A percentile compares a stretch with the other conserved stretches of the same genome.
Evolutionary conservation across 257 asterid genomes (phyloP).

Genomic region (Euphrasia confusa): DNA sequence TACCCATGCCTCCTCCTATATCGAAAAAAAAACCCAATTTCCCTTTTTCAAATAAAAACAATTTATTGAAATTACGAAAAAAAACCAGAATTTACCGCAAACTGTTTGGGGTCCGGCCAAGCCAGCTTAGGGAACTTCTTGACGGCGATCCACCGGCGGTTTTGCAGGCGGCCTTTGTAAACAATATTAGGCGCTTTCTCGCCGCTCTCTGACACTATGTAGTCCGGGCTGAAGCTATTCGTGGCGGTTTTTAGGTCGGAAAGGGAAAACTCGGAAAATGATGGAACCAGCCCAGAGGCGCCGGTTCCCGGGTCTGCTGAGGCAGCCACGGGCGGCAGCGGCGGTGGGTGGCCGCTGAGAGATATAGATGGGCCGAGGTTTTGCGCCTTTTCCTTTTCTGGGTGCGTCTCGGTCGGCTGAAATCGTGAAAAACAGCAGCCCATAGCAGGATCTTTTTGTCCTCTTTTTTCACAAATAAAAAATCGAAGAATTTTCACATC

Average conservation of each 20-base stretch:
- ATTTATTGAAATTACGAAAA: background rate
- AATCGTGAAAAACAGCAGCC: conserved; percentile 51
- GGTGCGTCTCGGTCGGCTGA: conserved; percentile 35
- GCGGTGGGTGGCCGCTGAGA: conserved; percentile 14
- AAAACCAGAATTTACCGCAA: conserved; percentile 42
- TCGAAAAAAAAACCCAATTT: background rate
- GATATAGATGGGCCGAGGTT: conserved; percentile 22
- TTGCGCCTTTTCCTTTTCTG: conserved; percentile 38
- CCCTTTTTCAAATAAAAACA: background rate
- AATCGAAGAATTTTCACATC: conserved; percentile 17
- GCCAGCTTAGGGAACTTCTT: conserved; percentile 59
- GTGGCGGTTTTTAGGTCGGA: conserved; percentile 63
- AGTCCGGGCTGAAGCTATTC: conserved; percentile 55
- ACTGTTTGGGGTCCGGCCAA: conserved; percentile 77
- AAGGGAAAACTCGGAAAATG: conserved; percentile 43
- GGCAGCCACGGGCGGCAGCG: conserved; percentile 23
- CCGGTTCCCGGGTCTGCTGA: conserved; percentile 23
- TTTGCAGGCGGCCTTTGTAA: conserved; percentile 57
- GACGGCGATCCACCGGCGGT: conserved; percentile 62
- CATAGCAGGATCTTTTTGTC: conserved; percentile 30
- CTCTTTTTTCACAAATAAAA: background rate
- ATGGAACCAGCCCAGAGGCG: conserved; percentile 32
- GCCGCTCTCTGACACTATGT: conserved; percentile 64
- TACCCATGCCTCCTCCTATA: conserved; percentile 56
- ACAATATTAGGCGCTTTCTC: conserved; percentile 69